A percentile compares a stretch with the other conserved stretches of the same genome.
phyloP scores from a whole-genome alignment of 441 rosid species.

The Erodium trifolium region DNA sequence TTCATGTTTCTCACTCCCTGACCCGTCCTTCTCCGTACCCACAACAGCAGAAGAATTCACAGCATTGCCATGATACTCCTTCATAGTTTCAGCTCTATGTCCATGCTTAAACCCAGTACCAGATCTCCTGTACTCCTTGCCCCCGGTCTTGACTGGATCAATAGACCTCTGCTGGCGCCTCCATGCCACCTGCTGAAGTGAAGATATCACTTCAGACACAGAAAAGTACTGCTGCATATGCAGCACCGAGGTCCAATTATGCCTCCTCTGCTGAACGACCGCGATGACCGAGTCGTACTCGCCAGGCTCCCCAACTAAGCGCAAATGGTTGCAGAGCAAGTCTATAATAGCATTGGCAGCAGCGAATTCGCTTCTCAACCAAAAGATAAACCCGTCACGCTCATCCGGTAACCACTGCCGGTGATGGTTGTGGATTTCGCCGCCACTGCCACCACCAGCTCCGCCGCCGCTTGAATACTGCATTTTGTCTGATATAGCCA shows the following conservation, averaged over 20 bases:
- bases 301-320: slow-evolving; percentile 49
- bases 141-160: background rate
- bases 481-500: too few relatives aligned
- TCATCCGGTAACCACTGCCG: slow-evolving; percentile 58
- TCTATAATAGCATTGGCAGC: slow-evolving; percentile 87
- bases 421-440: slow-evolving; percentile 26
- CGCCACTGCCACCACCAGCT: slow-evolving; percentile 16
- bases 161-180: slow-evolving; percentile 43
- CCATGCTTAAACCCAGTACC: slow-evolving; percentile 1
- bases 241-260: slow-evolving; percentile 65
- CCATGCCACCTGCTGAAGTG: slow-evolving; percentile 57
- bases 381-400: slow-evolving; percentile 65
- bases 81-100: background rate
- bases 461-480: background rate
- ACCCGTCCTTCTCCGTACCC: background rate
- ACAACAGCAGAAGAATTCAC: background rate
- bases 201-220: slow-evolving; percentile 41
- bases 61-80: background rate
- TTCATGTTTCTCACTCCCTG: slow-evolving; percentile 4
- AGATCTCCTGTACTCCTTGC: background rate
- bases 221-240: slow-evolving; percentile 81
- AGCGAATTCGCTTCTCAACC: slow-evolving; percentile 84
- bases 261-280: slow-evolving; percentile 61
- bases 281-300: slow-evolving; percentile 53
- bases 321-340: slow-evolving; percentile 56